Percentiles rank a stretch among this genome's conserved stretches.
These are phyloP conservation scores for Aspergillus wentii DNA, from an alignment of 495 filamentous ascomycete species.

Conservation along the genomic window DNA sequence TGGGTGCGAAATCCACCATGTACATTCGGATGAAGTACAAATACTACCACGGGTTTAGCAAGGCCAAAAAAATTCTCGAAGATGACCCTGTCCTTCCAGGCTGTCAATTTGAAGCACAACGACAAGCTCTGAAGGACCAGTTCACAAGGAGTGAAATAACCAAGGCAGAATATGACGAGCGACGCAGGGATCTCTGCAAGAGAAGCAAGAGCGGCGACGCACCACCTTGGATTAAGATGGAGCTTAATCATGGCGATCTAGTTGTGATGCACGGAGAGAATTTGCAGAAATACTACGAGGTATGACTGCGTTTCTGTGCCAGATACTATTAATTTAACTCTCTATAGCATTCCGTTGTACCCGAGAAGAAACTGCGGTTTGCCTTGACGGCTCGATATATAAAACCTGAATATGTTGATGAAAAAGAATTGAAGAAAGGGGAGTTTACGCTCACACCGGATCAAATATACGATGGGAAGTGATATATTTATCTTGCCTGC, in stretches of 20 bases:
- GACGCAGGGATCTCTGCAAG: slow-evolving; percentile 6
- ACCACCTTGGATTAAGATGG: slow-evolving; percentile 22
- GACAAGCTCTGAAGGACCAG: slow-evolving; percentile 30
- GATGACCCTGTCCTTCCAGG: slow-evolving; percentile 28
- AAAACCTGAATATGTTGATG: slow-evolving; percentile 18
- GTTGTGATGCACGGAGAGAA: slow-evolving; percentile 73
- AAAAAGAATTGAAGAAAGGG: slow-evolving; percentile 20
- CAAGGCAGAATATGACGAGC: slow-evolving; percentile 14
- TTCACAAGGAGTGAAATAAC: slow-evolving; percentile 15
- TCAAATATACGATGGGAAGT: slow-evolving; percentile 33
- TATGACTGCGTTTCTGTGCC: slow-evolving; percentile 24
- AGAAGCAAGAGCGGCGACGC: slow-evolving; percentile 12
- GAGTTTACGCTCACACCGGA: slow-evolving; percentile 17
- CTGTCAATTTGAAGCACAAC: slow-evolving; percentile 32
- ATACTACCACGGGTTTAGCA: slow-evolving; percentile 37
- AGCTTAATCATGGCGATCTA: slow-evolving; percentile 72
- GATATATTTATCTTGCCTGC: slow-evolving; percentile 1
- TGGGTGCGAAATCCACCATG: slow-evolving; percentile 69
- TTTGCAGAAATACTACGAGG: slow-evolving; percentile 72
- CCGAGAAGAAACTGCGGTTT: slow-evolving; percentile 56
- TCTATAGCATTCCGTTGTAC: slow-evolving; percentile 57
- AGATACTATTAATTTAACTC: background rate
- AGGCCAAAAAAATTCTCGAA: slow-evolving; percentile 12
- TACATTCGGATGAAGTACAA: slow-evolving; percentile 62
- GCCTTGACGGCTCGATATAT: slow-evolving; percentile 48